A percentile compares a stretch with the other conserved stretches of the same genome.
phyloP scores from a whole-genome alignment of 257 asterid species.

The Penstemon barbatus region DNA sequence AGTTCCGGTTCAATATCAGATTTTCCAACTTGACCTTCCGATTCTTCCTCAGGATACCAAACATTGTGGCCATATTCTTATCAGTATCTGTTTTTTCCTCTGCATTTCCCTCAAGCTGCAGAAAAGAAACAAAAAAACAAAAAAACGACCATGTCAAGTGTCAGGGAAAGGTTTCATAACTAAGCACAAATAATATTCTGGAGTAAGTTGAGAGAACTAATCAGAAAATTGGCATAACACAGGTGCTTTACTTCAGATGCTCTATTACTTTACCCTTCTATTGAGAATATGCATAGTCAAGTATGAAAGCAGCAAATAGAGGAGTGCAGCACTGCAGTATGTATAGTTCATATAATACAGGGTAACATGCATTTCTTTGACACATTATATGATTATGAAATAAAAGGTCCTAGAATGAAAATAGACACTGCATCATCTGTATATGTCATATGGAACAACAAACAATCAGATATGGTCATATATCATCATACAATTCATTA shows the following conservation, averaged over 20 bases:
- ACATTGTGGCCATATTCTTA: constrained; percentile 88
- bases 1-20: constrained; percentile 63
- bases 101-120: constrained; percentile 60
- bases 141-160: background rate
- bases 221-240: no score
- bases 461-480: background rate
- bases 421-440: background rate
- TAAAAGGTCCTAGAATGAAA: background rate
- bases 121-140: background rate
- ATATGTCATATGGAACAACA: background rate
- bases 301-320: background rate
- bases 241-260: no score
- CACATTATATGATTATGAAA: background rate
- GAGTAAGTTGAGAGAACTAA: no score
- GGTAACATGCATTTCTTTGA: background rate
- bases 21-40: constrained; percentile 67
- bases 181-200: background rate
- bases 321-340: no score
- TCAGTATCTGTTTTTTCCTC: constrained; percentile 82
- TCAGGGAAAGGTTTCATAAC: background rate
- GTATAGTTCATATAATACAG: background rate
- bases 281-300: background rate
- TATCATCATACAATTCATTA: background rate
- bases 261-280: background rate
- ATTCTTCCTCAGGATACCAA: constrained; percentile 62